Percentiles rank a stretch among this genome's conserved stretches.
These are phyloP conservation scores for Corniculantispora saksenae DNA, from an alignment of 2,329 filamentous ascomycete species.

Conservation along the genomic window DNA sequence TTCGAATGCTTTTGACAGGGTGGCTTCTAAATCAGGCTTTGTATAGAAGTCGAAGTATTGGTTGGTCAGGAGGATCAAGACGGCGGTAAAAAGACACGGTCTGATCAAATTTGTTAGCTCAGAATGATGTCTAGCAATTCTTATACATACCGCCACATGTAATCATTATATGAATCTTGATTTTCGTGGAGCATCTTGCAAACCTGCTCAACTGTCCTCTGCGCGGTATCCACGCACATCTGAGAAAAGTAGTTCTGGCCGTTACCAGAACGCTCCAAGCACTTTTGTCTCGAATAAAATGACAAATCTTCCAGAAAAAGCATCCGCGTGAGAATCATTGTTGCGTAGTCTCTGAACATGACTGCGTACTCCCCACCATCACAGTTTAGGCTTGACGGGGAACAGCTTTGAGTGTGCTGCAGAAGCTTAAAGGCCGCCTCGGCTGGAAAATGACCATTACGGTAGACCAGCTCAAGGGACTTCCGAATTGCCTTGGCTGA, in stretches of 20 bases:
- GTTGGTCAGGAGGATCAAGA: constrained; percentile 57
- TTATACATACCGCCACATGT: constrained; percentile 13
- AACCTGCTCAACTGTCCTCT: neutral
- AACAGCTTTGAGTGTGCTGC: neutral
- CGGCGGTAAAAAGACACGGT: constrained; percentile 58
- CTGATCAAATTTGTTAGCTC: constrained; percentile 34
- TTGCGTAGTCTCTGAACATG: neutral
- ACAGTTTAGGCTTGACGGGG: neutral
- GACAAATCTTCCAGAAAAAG: neutral
- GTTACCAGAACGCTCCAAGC: neutral
- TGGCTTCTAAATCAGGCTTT: constrained; percentile 42
- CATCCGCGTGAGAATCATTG: neutral
- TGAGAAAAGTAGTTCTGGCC: neutral
- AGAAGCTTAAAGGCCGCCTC: neutral
- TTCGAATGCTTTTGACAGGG: constrained; percentile 35
- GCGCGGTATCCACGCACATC: neutral
- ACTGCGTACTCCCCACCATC: neutral
- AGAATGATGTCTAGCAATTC: neutral
- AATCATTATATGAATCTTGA: neutral
- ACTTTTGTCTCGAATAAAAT: neutral
- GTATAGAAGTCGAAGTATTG: constrained; percentile 54
- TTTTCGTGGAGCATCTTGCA: neutral
- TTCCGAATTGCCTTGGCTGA: constrained; percentile 2
- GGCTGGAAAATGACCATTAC: neutral
- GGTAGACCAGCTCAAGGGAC: constrained; percentile 5